Evolutionary conservation across 2,329 filamentous ascomycete species (phyloP).

Genomic region (Ustulina deusta): DNA sequence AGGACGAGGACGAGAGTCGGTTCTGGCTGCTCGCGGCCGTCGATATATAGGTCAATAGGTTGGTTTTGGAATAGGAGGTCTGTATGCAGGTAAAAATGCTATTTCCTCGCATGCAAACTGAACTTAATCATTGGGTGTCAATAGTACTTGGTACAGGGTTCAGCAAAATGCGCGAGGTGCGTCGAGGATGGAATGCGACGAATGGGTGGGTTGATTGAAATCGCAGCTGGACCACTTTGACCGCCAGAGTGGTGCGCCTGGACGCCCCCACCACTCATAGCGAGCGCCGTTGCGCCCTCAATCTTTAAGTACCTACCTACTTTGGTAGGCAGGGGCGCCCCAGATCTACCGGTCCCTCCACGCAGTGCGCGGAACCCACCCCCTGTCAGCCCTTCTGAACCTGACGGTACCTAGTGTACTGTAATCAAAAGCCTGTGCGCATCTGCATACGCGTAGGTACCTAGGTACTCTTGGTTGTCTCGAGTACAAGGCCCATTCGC

Average conservation of each 20-base stretch:
- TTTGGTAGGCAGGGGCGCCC: conserved; percentile 12
- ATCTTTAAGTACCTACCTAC: background rate
- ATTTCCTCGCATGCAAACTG: background rate
- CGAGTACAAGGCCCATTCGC: too few species aligned
- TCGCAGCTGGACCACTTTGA: conserved; percentile 1
- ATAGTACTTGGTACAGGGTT: background rate
- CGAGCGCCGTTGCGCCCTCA: too few species aligned
- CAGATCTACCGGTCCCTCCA: conserved; percentile 18
- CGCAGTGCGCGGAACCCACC: conserved; percentile 17
- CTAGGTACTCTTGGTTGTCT: too few species aligned
- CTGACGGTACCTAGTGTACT: too few species aligned
- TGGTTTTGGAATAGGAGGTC: conserved; percentile 1
- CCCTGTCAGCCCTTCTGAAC: background rate
- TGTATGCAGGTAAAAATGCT: background rate
- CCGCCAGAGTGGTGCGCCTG: background rate
- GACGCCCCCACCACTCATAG: background rate
- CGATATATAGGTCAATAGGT: conserved; percentile 1
- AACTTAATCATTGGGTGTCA: conserved; percentile 23
- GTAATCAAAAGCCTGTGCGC: too few species aligned
- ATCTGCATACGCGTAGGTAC: too few species aligned
- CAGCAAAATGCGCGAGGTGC: conserved; percentile 21
- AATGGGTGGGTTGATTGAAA: conserved; percentile 26
- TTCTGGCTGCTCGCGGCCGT: background rate
- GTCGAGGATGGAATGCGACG: conserved; percentile 26
- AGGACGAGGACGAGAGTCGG: background rate